These are phyloP conservation scores for Talaromyces ruber DNA, from an alignment of 495 filamentous ascomycete species.

Conservation along the genomic window DNA sequence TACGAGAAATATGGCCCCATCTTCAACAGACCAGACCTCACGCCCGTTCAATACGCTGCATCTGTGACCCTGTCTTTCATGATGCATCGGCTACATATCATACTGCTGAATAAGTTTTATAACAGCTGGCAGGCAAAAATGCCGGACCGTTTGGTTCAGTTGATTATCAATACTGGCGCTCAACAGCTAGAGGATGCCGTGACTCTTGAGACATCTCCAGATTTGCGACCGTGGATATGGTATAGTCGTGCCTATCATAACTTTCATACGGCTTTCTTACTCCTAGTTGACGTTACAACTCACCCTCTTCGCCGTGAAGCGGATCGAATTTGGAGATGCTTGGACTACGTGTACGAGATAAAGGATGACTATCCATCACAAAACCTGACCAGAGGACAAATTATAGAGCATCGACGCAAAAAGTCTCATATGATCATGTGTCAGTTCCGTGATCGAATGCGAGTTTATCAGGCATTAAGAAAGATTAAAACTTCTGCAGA, in stretches of 20 bases:
- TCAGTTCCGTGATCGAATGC: constrained; percentile 26
- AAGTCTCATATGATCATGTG: constrained; percentile 32
- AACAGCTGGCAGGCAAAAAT: constrained; percentile 16
- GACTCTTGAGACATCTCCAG: constrained; percentile 31
- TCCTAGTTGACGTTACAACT: constrained; percentile 43
- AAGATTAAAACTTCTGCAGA: constrained; percentile 22
- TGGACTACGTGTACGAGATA: constrained; percentile 58
- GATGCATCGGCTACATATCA: constrained; percentile 52
- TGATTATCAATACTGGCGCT: constrained; percentile 20
- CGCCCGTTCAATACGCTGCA: constrained; percentile 44
- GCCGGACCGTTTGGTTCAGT: constrained; percentile 19
- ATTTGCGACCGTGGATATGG: constrained; percentile 38
- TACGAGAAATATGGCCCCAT: constrained; percentile 50
- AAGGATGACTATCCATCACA: neutral
- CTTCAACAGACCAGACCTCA: constrained; percentile 45
- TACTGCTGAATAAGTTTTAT: constrained; percentile 58
- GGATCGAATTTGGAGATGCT: constrained; percentile 56
- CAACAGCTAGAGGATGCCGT: constrained; percentile 22
- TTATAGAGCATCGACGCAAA: constrained; percentile 13
- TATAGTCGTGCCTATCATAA: constrained; percentile 38
- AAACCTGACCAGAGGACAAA: neutral
- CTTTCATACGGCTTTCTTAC: constrained; percentile 35
- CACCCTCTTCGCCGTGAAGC: constrained; percentile 46
- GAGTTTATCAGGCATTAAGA: constrained; percentile 25
- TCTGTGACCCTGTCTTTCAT: constrained; percentile 53